Conservation (phyloP, 2,329 filamentous ascomycete genomes). For the Niveomyces coronatus region DNA sequence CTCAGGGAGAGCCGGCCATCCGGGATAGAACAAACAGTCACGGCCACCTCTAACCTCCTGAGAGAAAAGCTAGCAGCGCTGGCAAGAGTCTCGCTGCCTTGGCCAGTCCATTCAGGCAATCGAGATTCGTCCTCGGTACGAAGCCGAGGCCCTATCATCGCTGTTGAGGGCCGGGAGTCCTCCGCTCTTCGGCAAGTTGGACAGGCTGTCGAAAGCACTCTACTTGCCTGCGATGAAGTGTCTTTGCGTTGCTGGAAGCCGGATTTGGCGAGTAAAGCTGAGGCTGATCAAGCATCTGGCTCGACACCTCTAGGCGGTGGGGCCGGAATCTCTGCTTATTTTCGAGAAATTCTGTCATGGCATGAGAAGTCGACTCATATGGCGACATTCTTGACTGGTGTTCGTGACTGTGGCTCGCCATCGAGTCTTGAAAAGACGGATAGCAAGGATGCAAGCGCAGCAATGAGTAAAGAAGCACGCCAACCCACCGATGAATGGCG, state of each 20-base stretch:
- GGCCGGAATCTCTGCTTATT: conserved; percentile 46
- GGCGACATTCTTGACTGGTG: conserved; percentile 34
- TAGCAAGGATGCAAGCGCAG: conserved; percentile 8
- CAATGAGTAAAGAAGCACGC: conserved; percentile 10
- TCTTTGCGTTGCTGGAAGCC: conserved; percentile 35
- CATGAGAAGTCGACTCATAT: conserved; percentile 67
- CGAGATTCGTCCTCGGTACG: conserved; percentile 23
- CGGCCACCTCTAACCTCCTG: conserved; percentile 63
- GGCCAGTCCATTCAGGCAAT: conserved; percentile 28
- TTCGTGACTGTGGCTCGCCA: conserved; percentile 3
- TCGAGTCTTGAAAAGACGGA: conserved; percentile 3
- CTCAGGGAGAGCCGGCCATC: conserved; percentile 25
- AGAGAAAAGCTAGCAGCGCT: conserved; percentile 70
- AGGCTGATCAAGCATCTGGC: conserved; percentile 10
- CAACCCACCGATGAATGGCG: too few species aligned
- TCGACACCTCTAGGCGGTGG: conserved; percentile 17
- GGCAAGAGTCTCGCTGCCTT: conserved; percentile 62
- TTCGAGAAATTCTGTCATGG: conserved; percentile 62
- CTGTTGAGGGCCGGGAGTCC: conserved; percentile 64
- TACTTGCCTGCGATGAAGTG: conserved; percentile 35
- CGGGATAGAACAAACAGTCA: conserved; percentile 58
- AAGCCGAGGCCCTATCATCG: conserved; percentile 68
- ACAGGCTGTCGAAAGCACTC: conserved; percentile 51
- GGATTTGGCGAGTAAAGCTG: conserved; percentile 17
- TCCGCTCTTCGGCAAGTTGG: conserved; percentile 46